Conservation (phyloP, 176 grass and related monocot species). For the Triticum turgidum region DNA sequence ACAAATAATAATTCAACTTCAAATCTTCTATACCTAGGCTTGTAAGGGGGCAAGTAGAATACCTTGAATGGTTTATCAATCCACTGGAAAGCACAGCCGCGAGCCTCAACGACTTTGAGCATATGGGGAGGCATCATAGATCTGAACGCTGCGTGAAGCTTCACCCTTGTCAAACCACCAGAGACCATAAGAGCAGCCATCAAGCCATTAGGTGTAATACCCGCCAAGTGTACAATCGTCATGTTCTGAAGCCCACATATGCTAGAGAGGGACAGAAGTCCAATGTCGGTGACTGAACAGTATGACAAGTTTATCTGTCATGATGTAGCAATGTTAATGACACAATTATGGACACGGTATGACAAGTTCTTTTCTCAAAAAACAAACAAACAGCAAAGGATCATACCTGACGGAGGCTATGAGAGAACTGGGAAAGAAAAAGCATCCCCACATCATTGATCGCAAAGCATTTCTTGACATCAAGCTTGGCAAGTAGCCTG, state of each 20-base stretch:
- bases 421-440: conserved; percentile 65
- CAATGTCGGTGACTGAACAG: conserved; percentile 75
- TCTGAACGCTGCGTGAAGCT: conserved; percentile 70
- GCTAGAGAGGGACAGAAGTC: conserved; percentile 75
- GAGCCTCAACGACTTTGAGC: conserved; percentile 50
- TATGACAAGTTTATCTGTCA: conserved; percentile 94
- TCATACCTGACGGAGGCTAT: conserved; percentile 61
- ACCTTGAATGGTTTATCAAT: conserved; percentile 83
- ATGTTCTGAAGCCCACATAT: conserved; percentile 72
- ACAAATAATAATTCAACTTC: background rate
- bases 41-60: background rate
- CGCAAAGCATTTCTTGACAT: conserved; percentile 76
- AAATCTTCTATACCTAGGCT: background rate
- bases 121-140: conserved; percentile 55
- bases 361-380: background rate
- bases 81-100: conserved; percentile 77
- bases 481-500: conserved; percentile 67
- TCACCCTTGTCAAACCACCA: conserved; percentile 70
- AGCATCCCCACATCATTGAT: conserved; percentile 75
- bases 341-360: background rate
- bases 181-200: conserved; percentile 61
- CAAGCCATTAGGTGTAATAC: conserved; percentile 71
- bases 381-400: background rate
- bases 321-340: background rate
- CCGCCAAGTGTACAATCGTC: conserved; percentile 66